Evolutionary conservation across 805 yeast species (phyloP), one percentile per base, ranked within the genome.

Genomic region (Kluyveromyces starmeri): DNA sequence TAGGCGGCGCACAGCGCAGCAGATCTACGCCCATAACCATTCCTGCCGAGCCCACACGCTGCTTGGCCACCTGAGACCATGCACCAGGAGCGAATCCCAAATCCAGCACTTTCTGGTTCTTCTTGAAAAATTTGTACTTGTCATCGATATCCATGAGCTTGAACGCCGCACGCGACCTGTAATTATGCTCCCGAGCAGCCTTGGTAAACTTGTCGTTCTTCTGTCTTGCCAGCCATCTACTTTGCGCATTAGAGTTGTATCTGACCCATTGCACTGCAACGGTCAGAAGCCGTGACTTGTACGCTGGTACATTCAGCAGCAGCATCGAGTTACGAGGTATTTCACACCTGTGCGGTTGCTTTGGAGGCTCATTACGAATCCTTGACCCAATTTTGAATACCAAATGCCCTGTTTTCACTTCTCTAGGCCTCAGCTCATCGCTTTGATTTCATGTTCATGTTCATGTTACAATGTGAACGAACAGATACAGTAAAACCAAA

Each of bases 41-140:
- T 1, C 85, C 79, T 2, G 60, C 51, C 1, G 68, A 67, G 13
- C 55, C 49, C 1, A 75, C 67, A 36, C 70, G 55, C 35, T 71
- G 72, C 7, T 70, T 59, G 0, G 89, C 88, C 1, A 84, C 88
- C 52, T 85, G 95, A 7, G 89, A 73, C 96, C 96, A 85, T 3
- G 95, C 86, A 0, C 96, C 96, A 0, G 96, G 96, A 0, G 95
- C 94, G 55, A 76, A 86, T 0, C 96, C 95, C 29, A 92, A 61
- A 61, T 92, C 98, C 4, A 92, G 74, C 1, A 92, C 81, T 27
- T 75, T 71, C 43, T 61, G 67, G 6, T 35, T 29, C 2, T 66
- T 66, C 25, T 59, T 56, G 53, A 89, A 77, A 2, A 92, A 40
- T 20, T 64, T 55, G 58, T 66, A 82, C 46, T 71, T 75, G 11